phyloP scores from a whole-genome alignment of 225 moss, liverwort and hornwort species.

The Ulota crispa region DNA sequence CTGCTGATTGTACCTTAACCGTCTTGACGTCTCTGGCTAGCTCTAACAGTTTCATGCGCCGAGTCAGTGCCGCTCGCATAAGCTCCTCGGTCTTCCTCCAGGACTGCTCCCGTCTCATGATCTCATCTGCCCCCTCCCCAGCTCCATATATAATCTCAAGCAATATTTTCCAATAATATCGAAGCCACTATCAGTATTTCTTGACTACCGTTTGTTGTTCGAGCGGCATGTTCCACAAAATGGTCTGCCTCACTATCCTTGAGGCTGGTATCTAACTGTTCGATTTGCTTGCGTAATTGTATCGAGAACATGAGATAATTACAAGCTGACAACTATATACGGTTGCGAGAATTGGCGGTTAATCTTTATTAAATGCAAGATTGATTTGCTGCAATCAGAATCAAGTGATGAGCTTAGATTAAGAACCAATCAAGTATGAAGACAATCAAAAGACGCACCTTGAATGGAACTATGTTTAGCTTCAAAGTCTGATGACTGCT shows the following conservation, averaged over 20 bases:
- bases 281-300: neutral
- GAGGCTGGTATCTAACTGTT: neutral
- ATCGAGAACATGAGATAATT: constrained; percentile 4
- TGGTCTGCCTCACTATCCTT: neutral
- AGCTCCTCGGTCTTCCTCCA: constrained; percentile 87
- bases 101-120: constrained; percentile 63
- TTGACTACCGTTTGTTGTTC: neutral
- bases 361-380: neutral
- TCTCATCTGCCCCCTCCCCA: constrained; percentile 55
- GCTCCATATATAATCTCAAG: constrained; percentile 11
- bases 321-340: neutral
- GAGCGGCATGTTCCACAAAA: neutral
- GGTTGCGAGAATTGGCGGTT: neutral
- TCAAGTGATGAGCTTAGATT: neutral
- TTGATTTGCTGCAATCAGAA: neutral
- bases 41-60: constrained; percentile 67
- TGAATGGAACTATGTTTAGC: constrained; percentile 62
- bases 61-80: constrained; percentile 79
- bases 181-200: neutral
- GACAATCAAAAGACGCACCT: constrained; percentile 31
- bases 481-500: constrained; percentile 35
- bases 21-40: constrained; percentile 49
- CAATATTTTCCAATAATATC: neutral
- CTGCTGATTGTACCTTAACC: constrained; percentile 25
- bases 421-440: neutral